Evolutionary conservation across 2,329 filamentous ascomycete genomes (phyloP).

Genomic region (Ceratocystiopsis brevicomis): DNA sequence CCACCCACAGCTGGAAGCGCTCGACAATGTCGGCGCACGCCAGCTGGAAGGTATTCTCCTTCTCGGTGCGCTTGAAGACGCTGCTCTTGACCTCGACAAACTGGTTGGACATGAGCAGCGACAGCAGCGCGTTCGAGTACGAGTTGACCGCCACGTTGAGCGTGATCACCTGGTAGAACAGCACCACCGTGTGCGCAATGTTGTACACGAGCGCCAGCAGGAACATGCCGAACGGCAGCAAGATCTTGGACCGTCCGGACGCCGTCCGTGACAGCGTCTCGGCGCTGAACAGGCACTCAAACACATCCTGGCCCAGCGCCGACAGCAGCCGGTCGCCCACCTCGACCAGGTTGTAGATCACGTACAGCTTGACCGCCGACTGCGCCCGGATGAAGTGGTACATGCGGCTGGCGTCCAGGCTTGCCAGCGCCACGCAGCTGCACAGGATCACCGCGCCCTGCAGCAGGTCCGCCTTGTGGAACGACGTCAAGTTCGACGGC

Average conservation of each 20-base stretch:
- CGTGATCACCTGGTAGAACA: slow-evolving; percentile 96
- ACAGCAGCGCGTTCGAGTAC: slow-evolving; percentile 88
- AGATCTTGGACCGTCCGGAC: slow-evolving; percentile 76
- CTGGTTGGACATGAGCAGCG: slow-evolving; percentile 85
- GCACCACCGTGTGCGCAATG: slow-evolving; percentile 63
- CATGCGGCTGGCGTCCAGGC: slow-evolving; percentile 88
- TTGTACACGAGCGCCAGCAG: slow-evolving; percentile 73
- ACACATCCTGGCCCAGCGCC: slow-evolving; percentile 83
- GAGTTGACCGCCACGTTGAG: slow-evolving; percentile 97
- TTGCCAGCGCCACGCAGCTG: slow-evolving; percentile 72
- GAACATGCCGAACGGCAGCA: slow-evolving; percentile 83
- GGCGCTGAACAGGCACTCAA: slow-evolving; percentile 85
- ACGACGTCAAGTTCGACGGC: slow-evolving; percentile 67
- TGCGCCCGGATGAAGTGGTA: slow-evolving; percentile 95
- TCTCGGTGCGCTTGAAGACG: slow-evolving; percentile 97
- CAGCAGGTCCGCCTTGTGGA: slow-evolving; percentile 87
- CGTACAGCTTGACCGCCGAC: slow-evolving; percentile 93
- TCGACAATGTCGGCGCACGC: slow-evolving; percentile 95
- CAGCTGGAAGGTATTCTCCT: slow-evolving; percentile 90
- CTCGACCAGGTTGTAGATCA: slow-evolving; percentile 96
- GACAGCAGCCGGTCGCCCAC: slow-evolving; percentile 78
- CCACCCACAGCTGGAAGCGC: slow-evolving; percentile 92
- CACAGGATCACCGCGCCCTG: slow-evolving; percentile 76
- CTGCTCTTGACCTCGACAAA: slow-evolving; percentile 98
- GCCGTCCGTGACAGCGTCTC: slow-evolving; percentile 79